A percentile compares a stretch with the other conserved stretches of the same genome.
phyloP scores from a whole-genome alignment of 805 yeast genomes.

The Saccharomycopsis selenospora region DNA sequence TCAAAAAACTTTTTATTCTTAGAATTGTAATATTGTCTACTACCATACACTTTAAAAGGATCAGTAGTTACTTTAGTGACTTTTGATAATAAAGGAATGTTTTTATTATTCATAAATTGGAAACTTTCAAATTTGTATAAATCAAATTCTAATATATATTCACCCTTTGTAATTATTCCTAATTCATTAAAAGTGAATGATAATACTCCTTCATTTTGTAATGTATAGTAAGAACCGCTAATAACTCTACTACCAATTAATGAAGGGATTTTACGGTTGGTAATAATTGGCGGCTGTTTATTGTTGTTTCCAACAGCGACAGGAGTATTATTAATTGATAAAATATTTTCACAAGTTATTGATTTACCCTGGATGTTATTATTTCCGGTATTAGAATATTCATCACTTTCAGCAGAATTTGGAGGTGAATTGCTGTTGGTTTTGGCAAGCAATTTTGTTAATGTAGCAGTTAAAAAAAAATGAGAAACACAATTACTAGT shows the following conservation, averaged over 20 bases:
- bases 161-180: slow-evolving; percentile 1
- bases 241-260: background rate
- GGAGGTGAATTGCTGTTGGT: background rate
- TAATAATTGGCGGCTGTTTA: background rate
- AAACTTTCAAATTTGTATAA: slow-evolving; percentile 9
- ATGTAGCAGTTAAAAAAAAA: background rate
- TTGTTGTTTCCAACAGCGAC: too few species aligned
- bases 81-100: slow-evolving; percentile 1
- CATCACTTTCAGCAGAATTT: background rate
- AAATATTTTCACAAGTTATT: background rate
- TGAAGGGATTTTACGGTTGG: background rate
- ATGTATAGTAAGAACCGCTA: background rate
- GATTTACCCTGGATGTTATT: background rate
- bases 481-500: background rate
- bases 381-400: background rate
- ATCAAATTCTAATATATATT: slow-evolving; percentile 4
- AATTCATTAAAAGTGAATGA: slow-evolving; percentile 1
- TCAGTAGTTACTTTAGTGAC: background rate
- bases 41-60: slow-evolving; percentile 4
- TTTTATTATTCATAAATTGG: background rate
- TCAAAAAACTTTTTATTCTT: background rate
- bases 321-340: background rate
- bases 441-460: background rate
- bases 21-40: slow-evolving; percentile 7
- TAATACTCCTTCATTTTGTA: slow-evolving; percentile 2